Evolutionary conservation across 768 basidiomycete species (phyloP).

Genomic region (Lactarius hengduanensis): DNA sequence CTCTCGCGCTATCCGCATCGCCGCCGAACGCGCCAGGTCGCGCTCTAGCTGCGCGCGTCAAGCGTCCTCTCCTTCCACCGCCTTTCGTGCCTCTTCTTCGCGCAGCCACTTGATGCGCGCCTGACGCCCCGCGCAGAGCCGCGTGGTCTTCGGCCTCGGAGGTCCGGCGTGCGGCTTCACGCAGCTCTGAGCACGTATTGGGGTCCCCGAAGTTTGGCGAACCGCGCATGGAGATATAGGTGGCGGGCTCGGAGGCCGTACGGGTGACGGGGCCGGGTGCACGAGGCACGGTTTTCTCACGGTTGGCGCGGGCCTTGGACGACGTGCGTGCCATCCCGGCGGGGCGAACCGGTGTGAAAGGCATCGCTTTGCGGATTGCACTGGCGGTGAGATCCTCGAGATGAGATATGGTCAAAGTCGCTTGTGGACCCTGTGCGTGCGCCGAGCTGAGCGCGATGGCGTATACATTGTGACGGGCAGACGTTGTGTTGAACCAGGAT

Average conservation of each 20-base stretch:
- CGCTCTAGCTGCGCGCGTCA: slow-evolving; percentile 17
- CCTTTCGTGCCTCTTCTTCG: slow-evolving; percentile 9
- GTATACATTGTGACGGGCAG: neutral
- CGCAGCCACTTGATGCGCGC: slow-evolving; percentile 21
- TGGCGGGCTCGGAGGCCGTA: slow-evolving; percentile 1
- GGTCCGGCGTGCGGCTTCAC: neutral
- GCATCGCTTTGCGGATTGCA: slow-evolving; percentile 21
- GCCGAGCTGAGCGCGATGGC: neutral
- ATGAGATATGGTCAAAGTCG: slow-evolving; percentile 18
- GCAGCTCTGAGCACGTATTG: slow-evolving; percentile 6
- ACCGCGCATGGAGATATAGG: slow-evolving; percentile 5
- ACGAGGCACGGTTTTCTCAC: slow-evolving; percentile 17
- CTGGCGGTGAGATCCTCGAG: slow-evolving; percentile 15
- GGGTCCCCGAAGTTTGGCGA: slow-evolving; percentile 20
- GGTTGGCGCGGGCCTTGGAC: slow-evolving; percentile 1
- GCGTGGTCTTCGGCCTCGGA: slow-evolving; percentile 9
- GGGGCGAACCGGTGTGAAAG: neutral
- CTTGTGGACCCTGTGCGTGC: slow-evolving; percentile 16
- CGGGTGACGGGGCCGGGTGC: neutral
- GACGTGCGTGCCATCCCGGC: neutral
- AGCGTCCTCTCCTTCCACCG: slow-evolving; percentile 9
- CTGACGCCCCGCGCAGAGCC: slow-evolving; percentile 13
- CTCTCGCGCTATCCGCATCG: slow-evolving; percentile 4
- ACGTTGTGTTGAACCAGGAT: slow-evolving; percentile 25
- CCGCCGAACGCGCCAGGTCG: slow-evolving; percentile 15